Evolutionary conservation across 2,329 filamentous ascomycete species (phyloP).

Genomic region (Tolypocladium tundrense): DNA sequence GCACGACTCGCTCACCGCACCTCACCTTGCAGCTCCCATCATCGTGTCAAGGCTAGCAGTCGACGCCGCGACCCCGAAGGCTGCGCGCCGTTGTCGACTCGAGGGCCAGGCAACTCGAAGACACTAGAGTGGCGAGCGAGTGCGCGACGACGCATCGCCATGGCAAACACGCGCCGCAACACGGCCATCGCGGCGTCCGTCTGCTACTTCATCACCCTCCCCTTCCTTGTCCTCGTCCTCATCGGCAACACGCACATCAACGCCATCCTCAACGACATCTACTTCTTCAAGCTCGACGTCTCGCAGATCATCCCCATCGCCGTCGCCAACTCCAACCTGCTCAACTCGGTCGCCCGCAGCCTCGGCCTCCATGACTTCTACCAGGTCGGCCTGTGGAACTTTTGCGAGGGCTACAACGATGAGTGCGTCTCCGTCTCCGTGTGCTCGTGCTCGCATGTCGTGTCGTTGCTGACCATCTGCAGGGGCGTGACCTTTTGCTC

Average conservation of each 20-base stretch:
- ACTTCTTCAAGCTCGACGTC: constrained; percentile 77
- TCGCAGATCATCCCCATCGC: constrained; percentile 68
- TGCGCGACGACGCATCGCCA: constrained; percentile 1
- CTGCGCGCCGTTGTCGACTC: neutral
- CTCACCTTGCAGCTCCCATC: neutral
- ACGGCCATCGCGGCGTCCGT: constrained; percentile 56
- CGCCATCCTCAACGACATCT: constrained; percentile 56
- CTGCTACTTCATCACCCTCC: constrained; percentile 61
- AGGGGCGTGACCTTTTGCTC: constrained; percentile 71
- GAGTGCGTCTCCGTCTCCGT: constrained; percentile 28
- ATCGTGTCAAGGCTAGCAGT: neutral
- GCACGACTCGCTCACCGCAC: neutral
- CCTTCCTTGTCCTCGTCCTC: constrained; percentile 72
- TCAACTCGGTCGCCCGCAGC: constrained; percentile 80
- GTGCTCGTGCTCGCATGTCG: neutral
- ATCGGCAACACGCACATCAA: constrained; percentile 63
- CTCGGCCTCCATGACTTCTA: constrained; percentile 92
- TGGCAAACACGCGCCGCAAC: constrained; percentile 33
- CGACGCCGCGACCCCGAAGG: neutral
- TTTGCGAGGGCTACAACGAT: constrained; percentile 74
- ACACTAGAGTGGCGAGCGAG: too few relatives aligned
- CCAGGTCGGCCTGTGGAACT: constrained; percentile 84
- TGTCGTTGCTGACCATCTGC: neutral
- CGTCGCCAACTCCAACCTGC: constrained; percentile 60
- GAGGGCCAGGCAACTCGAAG: neutral